Base-by-base conservation (phyloP, 768 basidiomycete genomes). In the Tephrocybe sp. region DNA sequence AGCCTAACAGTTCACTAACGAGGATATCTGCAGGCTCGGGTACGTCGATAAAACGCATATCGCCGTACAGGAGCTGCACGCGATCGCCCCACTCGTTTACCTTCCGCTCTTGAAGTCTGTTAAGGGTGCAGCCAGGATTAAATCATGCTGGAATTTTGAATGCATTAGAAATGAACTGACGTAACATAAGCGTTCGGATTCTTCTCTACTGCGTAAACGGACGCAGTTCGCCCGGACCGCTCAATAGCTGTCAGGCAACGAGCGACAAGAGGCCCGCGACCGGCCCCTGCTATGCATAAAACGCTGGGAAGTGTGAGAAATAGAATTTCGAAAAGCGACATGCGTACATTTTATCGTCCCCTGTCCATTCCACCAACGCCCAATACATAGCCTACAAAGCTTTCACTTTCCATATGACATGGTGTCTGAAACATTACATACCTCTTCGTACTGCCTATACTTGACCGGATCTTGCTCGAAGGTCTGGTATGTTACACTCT, bases 381-480 rank as follows among this genome's bases (percentile, higher is more conserved):
- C 76, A 74, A 60, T 78, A 90, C 58, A 95, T 83, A 3, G 94
- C 94, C 87, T 92, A 60, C 1, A 6, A 20, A 34, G 17, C 38
- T 53, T 52, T 17, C 54, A 40, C 36, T 14, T 22, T n/a, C 52
- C 41, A 48, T 54, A 53, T 43, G 48, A 54, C 49, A 42, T 7
- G 13, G 36, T 45, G 43, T 34, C 31, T 17, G 6, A 7, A 20
- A 14, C 23, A 14, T 13, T 16, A 58, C 69, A 26, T 42, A 87
- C 91, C 78, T 96, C 90, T 72, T 99, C 97, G 65, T 99, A 99
- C 60, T 92, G 86, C 49, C 78, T 69, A 65, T 99, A 99, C 68
- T 99, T 99, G 53, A 98, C 85, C 3, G 97, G 96, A 72, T 98
- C 97, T 65, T 93, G 84, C 63, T 99, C 97, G 62, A 99, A 99